phyloP scores from a whole-genome alignment of 345 rosid species.

The Crucihimalaya himalaica region DNA sequence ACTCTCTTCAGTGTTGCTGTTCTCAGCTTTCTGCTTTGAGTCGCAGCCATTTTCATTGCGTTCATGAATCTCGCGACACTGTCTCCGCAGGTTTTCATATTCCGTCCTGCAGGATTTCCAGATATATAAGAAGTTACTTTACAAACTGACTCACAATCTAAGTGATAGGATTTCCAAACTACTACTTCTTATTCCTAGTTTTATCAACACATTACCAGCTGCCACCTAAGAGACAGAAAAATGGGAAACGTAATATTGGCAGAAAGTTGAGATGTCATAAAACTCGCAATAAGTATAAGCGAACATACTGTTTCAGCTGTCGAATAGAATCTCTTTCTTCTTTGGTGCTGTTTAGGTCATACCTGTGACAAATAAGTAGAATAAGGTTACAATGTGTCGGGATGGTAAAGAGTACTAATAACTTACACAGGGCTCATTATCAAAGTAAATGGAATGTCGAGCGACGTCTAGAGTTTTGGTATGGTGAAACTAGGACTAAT shows the following conservation, averaged over 20 bases:
- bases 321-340: slow-evolving; percentile 63
- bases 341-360: slow-evolving; percentile 62
- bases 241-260: slow-evolving; percentile 8
- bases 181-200: slow-evolving; percentile 13
- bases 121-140: slow-evolving; percentile 14
- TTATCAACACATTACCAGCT: slow-evolving; percentile 12
- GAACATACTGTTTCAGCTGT: slow-evolving; percentile 60
- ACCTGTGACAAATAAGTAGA: slow-evolving; percentile 49
- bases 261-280: slow-evolving; percentile 26
- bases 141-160: slow-evolving; percentile 9
- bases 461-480: not conserved
- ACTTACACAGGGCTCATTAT: not conserved
- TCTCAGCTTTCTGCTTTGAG: slow-evolving; percentile 47
- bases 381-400: slow-evolving; percentile 1
- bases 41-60: slow-evolving; percentile 45
- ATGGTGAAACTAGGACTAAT: not conserved
- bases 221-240: slow-evolving; percentile 21
- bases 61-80: slow-evolving; percentile 51
- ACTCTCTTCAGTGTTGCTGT: slow-evolving; percentile 47
- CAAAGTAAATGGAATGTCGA: not conserved
- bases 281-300: slow-evolving; percentile 4
- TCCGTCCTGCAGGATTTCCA: slow-evolving; percentile 55
- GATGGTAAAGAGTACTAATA: slow-evolving; percentile 10
- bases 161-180: slow-evolving; percentile 4
- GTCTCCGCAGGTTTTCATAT: slow-evolving; percentile 65